Conservation (phyloP, 2,329 filamentous ascomycete species). For the Paecilomyces variotii region DNA sequence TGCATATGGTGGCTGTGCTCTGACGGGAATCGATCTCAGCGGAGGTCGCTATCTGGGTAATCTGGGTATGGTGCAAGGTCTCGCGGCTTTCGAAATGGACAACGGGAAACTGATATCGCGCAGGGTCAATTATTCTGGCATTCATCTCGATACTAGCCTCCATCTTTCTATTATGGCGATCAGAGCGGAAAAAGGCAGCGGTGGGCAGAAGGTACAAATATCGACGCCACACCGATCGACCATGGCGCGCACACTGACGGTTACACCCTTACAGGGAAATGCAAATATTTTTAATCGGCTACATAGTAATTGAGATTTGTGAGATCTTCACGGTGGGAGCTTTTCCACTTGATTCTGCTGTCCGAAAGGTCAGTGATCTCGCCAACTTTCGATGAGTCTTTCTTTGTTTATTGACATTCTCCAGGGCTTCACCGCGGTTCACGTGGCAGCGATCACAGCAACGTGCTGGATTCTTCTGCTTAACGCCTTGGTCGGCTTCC, state of each 20-base stretch:
- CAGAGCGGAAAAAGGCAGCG: slow-evolving; percentile 84
- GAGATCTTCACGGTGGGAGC: slow-evolving; percentile 94
- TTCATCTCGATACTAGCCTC: slow-evolving; percentile 66
- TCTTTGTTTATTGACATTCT: neutral
- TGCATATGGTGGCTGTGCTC: slow-evolving; percentile 62
- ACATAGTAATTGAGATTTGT: slow-evolving; percentile 81
- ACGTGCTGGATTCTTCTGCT: slow-evolving; percentile 86
- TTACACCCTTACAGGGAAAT: slow-evolving; percentile 66
- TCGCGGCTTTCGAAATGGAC: slow-evolving; percentile 20
- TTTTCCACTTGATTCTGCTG: slow-evolving; percentile 64
- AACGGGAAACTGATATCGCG: slow-evolving; percentile 9
- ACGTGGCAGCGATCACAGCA: slow-evolving; percentile 81
- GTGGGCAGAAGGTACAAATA: slow-evolving; percentile 73
- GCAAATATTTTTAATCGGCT: slow-evolving; percentile 84
- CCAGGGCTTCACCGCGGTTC: slow-evolving; percentile 79
- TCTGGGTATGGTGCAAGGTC: slow-evolving; percentile 50
- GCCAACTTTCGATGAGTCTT: neutral
- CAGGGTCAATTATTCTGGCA: slow-evolving; percentile 80
- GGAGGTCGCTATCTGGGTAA: slow-evolving; percentile 65
- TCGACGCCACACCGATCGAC: neutral
- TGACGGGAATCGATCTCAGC: slow-evolving; percentile 67
- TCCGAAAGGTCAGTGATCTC: slow-evolving; percentile 55
- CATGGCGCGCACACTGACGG: neutral
- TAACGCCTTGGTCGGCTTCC: slow-evolving; percentile 87
- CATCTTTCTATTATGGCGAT: slow-evolving; percentile 63